Evolutionary conservation across 495 filamentous ascomycete genomes (phyloP).

Genomic region (Lophium mytilinum): DNA sequence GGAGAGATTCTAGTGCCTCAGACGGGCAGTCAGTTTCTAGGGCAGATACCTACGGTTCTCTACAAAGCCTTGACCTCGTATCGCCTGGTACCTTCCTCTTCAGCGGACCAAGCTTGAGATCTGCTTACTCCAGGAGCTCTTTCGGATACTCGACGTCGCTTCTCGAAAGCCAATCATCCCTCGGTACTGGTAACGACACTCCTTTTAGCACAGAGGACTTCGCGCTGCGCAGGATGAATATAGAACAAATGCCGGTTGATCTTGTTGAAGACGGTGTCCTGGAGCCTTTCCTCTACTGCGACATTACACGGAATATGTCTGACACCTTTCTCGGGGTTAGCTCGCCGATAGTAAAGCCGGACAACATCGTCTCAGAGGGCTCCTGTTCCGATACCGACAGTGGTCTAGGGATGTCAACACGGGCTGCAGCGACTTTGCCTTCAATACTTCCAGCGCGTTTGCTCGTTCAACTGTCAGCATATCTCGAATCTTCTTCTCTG

Average conservation of each 20-base stretch:
- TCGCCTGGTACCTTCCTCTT: conserved; percentile 26
- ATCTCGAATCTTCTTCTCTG: conserved; percentile 22
- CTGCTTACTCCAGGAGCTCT: conserved; percentile 5
- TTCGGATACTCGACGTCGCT: conserved; percentile 8
- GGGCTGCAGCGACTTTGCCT: background rate
- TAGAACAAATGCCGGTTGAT: background rate
- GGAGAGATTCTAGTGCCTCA: conserved; percentile 8
- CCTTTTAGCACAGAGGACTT: background rate
- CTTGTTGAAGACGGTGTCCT: conserved; percentile 15
- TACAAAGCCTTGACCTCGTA: conserved; percentile 24
- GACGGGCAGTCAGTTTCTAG: background rate
- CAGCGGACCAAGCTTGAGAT: conserved; percentile 23
- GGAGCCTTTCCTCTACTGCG: conserved; percentile 11
- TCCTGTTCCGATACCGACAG: conserved; percentile 1
- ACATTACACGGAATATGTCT: conserved; percentile 15
- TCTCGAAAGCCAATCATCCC: conserved; percentile 4
- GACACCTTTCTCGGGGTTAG: conserved; percentile 14
- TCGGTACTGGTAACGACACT: conserved; percentile 3
- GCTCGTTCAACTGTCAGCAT: background rate
- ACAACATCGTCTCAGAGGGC: conserved; percentile 9
- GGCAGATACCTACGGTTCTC: background rate
- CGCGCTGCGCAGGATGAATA: too few species aligned
- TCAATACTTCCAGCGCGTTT: conserved; percentile 7
- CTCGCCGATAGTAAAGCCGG: conserved; percentile 5
- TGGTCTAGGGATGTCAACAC: background rate